Conservation (phyloP, 192 early-diverging fungal species). For the Fimicolochytrium jonesii region DNA sequence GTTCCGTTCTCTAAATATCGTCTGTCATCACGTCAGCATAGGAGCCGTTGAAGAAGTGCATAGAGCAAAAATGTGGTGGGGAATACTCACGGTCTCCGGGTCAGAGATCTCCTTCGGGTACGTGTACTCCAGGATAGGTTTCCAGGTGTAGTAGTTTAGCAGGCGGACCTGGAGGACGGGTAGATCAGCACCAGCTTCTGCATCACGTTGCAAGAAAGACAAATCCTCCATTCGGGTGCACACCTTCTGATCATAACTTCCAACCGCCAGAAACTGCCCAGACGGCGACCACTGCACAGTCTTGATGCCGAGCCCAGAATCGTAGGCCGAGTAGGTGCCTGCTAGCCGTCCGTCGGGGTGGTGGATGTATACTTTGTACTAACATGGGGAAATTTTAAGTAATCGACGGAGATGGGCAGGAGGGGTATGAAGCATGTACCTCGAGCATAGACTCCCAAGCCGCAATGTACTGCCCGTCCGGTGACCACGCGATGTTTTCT, state of each 20-base stretch:
- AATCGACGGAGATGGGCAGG: constrained; percentile 59
- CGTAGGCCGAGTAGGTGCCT: constrained; percentile 44
- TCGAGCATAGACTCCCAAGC: constrained; percentile 68
- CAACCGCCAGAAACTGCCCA: constrained; percentile 72
- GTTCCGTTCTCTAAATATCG: too few relatives aligned
- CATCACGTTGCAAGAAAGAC: neutral
- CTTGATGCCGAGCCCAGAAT: constrained; percentile 74
- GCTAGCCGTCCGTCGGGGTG: constrained; percentile 57
- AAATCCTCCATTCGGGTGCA: neutral
- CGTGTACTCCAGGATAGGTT: constrained; percentile 55
- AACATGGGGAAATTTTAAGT: constrained; percentile 40
- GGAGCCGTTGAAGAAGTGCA: too few relatives aligned
- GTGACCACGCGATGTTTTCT: constrained; percentile 77
- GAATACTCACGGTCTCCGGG: constrained; percentile 31
- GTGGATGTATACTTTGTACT: constrained; percentile 72
- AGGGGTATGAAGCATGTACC: constrained; percentile 54
- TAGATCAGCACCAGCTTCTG: neutral
- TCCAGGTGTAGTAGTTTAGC: constrained; percentile 69
- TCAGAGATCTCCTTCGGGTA: constrained; percentile 41
- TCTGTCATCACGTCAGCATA: too few relatives aligned
- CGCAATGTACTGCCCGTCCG: constrained; percentile 73
- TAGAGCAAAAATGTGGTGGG: too few relatives aligned
- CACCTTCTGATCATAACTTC: constrained; percentile 84
- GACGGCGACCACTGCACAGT: constrained; percentile 67
- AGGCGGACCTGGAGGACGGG: constrained; percentile 51